These are phyloP conservation scores for Paecilomyces niveus DNA, from an alignment of 2,329 filamentous ascomycete species.

Conservation along the genomic window DNA sequence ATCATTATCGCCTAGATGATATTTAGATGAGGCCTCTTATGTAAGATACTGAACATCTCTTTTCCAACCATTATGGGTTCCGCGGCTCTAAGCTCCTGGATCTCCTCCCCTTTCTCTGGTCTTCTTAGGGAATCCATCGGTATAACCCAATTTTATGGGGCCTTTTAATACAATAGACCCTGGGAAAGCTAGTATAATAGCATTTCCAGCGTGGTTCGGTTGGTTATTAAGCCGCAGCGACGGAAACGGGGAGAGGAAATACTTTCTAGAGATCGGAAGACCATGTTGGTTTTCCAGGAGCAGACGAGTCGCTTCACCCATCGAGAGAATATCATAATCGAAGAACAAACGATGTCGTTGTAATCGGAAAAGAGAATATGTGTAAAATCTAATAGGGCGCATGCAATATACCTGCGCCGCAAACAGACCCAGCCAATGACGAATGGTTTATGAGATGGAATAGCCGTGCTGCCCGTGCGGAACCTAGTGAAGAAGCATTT, in stretches of 20 bases:
- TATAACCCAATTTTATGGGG: neutral
- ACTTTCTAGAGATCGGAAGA: neutral
- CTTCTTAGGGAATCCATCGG: neutral
- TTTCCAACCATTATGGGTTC: neutral
- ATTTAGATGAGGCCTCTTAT: neutral
- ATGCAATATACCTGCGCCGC: too few species aligned
- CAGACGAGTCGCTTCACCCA: too few species aligned
- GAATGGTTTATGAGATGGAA: too few species aligned
- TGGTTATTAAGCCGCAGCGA: neutral
- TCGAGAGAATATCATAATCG: too few species aligned
- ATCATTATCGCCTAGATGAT: neutral
- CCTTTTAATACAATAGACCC: neutral
- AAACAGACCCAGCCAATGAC: too few species aligned
- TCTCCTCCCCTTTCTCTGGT: neutral
- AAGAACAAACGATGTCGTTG: too few species aligned
- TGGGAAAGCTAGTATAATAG: neutral
- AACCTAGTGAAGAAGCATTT: too few species aligned
- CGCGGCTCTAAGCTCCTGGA: neutral
- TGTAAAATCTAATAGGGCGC: too few species aligned
- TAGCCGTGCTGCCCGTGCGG: too few species aligned
- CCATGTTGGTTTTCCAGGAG: too few species aligned
- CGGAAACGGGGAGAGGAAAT: neutral
- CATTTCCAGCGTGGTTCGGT: neutral
- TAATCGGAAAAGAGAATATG: too few species aligned
- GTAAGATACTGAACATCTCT: neutral